These are phyloP conservation scores for Choiromyces venosus DNA, from an alignment of 495 filamentous ascomycete species.

Conservation along the genomic window DNA sequence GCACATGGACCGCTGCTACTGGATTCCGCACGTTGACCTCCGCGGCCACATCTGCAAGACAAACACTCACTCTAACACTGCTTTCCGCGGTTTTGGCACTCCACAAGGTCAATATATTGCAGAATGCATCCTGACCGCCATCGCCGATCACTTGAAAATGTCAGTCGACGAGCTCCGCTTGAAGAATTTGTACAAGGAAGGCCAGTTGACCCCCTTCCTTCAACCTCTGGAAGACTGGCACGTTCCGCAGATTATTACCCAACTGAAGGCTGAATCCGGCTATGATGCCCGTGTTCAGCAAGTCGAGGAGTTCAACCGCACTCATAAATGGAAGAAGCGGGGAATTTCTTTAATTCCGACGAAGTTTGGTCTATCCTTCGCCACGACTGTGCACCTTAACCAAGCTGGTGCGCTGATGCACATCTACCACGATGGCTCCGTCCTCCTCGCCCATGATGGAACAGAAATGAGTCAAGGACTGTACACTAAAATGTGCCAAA, in stretches of 20 bases:
- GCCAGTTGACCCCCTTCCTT: conserved; percentile 44
- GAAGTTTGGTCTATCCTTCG: conserved; percentile 47
- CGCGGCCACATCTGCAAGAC: conserved; percentile 46
- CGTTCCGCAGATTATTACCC: conserved; percentile 42
- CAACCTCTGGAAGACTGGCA: conserved; percentile 47
- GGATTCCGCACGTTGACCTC: conserved; percentile 45
- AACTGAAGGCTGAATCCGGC: conserved; percentile 41
- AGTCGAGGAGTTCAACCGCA: conserved; percentile 43
- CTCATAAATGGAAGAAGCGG: conserved; percentile 46
- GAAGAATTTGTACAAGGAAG: conserved; percentile 46
- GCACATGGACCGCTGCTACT: conserved; percentile 46
- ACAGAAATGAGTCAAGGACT: conserved; percentile 46
- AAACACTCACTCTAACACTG: conserved; percentile 47
- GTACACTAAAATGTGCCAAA: conserved; percentile 47
- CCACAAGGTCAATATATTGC: conserved; percentile 46
- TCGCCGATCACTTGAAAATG: conserved; percentile 44
- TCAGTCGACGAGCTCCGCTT: conserved; percentile 44
- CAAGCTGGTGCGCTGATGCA: conserved; percentile 45
- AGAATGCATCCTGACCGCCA: conserved; percentile 44
- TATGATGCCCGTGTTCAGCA: conserved; percentile 42
- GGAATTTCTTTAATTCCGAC: conserved; percentile 46
- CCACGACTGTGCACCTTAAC: conserved; percentile 46
- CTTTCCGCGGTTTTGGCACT: conserved; percentile 47
- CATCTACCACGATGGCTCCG: conserved; percentile 46
- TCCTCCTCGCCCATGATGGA: conserved; percentile 46